Evolutionary conservation across 148 eudicot species (phyloP).

Genomic region (Silene conica): DNA sequence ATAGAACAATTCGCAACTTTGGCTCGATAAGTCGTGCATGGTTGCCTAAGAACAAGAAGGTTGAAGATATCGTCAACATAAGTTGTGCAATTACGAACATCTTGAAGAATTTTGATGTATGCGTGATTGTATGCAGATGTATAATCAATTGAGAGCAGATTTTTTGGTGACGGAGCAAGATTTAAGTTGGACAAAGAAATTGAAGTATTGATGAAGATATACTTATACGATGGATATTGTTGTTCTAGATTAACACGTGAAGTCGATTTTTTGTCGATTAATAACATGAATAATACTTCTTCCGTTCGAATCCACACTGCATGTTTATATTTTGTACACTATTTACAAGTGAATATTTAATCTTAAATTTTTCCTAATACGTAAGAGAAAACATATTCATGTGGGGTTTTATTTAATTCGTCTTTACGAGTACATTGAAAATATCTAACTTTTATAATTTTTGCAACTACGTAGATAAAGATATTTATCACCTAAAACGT

Average conservation of each 20-base stretch:
- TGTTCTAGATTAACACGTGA: background rate
- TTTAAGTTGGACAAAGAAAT: background rate
- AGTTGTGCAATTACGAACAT: background rate
- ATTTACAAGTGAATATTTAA: too few species aligned
- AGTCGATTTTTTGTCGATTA: background rate
- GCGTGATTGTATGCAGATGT: background rate
- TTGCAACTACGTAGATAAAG: too few species aligned
- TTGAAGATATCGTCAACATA: background rate
- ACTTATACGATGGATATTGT: background rate
- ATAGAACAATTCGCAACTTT: background rate
- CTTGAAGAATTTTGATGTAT: background rate
- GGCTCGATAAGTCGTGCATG: background rate
- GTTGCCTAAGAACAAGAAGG: background rate
- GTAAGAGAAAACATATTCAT: too few species aligned
- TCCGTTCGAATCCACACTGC: too few species aligned
- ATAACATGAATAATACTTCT: too few species aligned
- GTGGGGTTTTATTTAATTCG: too few species aligned
- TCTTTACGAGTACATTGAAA: too few species aligned
- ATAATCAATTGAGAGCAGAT: background rate
- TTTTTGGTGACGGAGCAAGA: background rate
- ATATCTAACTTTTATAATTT: too few species aligned
- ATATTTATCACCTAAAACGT: too few species aligned
- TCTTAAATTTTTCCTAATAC: too few species aligned
- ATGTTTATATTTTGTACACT: too few species aligned
- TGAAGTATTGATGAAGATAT: background rate